Base-by-base conservation (phyloP, 2,329 filamentous ascomycete species). In the Diaporthe sp. region DNA sequence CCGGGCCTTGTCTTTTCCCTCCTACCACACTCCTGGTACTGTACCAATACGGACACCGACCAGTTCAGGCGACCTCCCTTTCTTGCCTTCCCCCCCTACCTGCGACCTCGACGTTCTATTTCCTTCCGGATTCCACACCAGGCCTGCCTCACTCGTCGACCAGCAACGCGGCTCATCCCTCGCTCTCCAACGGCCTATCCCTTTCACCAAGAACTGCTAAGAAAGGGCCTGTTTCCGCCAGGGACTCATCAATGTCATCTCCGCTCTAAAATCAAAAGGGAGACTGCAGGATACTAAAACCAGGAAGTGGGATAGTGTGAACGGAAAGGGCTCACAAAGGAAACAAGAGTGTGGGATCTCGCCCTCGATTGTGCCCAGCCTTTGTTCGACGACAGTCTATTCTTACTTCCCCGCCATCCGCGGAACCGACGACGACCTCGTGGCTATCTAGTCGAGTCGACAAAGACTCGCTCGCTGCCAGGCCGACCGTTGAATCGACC, bases 181-280 rank as follows among this genome's bases (percentile, higher is more conserved):
- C 68, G 73, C 51, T 74, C 47, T 61, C n/a, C 42, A 65, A 31
- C 72, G 17, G 28, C 53, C 37, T 17, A 63, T 65, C 74, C 70
- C 53, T 74, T 68, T 58, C 57, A 71, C 51, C 65, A 67, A 34
- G 47, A 22, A 44, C 65, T 53, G 58, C 49, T 20, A 60, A 60
- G 57, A 67, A 76, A 61, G 72, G 65, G 37, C 13, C 51, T 42
- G 17, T 49, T 47, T 53, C 58, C 51, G 57, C 51, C 57, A 65
- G 72, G 75, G 67, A 74, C 31, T 47, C 49, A 57, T 72, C 75
- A 57, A 75, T 76, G 75, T 58, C 58, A 76, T 76, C 72, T 73
- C 75, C 51, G 67, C 42, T 72, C 31, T 75, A 70, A 76, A 68
- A 55, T 25, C 53, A 67, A 42, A 70, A 76, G 72, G 63, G 70